Conservation (phyloP, 1,139 yeast species). For the Yamadazyma siamensis region DNA sequence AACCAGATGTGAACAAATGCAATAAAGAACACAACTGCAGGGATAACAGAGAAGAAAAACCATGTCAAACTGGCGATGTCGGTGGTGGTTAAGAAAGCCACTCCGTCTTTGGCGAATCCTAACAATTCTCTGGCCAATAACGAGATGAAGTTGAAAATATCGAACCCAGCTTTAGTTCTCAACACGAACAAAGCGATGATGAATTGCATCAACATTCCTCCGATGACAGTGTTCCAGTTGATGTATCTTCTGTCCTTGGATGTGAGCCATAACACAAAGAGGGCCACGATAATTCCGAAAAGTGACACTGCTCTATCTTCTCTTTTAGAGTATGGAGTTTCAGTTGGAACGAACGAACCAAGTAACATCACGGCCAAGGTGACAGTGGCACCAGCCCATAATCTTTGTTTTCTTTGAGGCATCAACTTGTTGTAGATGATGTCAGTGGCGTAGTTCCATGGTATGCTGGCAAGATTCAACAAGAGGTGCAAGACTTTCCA, state of each 20-base stretch:
- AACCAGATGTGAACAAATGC: slow-evolving; percentile 62
- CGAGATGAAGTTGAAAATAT: slow-evolving; percentile 61
- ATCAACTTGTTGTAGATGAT: slow-evolving; percentile 35
- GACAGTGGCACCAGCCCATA: slow-evolving; percentile 43
- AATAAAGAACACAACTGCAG: slow-evolving; percentile 63
- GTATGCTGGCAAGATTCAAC: slow-evolving; percentile 21
- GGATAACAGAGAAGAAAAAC: slow-evolving; percentile 61
- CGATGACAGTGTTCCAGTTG: slow-evolving; percentile 61
- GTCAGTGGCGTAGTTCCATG: slow-evolving; percentile 43
- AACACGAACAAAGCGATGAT: slow-evolving; percentile 61
- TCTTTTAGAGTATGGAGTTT: slow-evolving; percentile 46
- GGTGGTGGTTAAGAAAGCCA: slow-evolving; percentile 52
- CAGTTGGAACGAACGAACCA: slow-evolving; percentile 56
- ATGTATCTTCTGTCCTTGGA: slow-evolving; percentile 46
- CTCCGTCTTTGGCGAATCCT: slow-evolving; percentile 62
- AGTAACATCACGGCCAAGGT: slow-evolving; percentile 48
- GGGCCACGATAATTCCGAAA: slow-evolving; percentile 52
- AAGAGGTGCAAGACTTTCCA: slow-evolving; percentile 37
- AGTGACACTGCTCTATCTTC: slow-evolving; percentile 59
- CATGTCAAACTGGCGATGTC: slow-evolving; percentile 37
- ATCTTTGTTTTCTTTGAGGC: slow-evolving; percentile 36
- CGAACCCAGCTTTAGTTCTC: slow-evolving; percentile 60
- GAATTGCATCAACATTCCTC: slow-evolving; percentile 62
- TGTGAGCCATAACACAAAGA: slow-evolving; percentile 43
- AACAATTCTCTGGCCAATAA: slow-evolving; percentile 57